These are phyloP conservation scores for Penicillium antarcticum DNA, from an alignment of 495 filamentous ascomycete genomes.

Conservation along the genomic window DNA sequence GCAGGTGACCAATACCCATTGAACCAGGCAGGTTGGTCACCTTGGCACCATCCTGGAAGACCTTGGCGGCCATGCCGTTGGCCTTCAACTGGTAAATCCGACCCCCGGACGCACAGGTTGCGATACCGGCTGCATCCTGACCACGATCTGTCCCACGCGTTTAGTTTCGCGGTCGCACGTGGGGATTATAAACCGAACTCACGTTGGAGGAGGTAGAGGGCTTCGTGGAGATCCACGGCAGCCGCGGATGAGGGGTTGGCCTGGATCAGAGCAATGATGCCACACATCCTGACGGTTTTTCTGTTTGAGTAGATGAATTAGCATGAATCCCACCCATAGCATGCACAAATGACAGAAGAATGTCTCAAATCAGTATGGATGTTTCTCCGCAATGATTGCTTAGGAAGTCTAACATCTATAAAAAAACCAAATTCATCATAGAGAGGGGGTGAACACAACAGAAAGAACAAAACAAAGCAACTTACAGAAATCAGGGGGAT, in stretches of 20 bases:
- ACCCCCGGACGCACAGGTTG: conserved; percentile 72
- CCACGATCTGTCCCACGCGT: conserved; percentile 51
- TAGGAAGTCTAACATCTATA: conserved; percentile 54
- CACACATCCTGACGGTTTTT: conserved; percentile 64
- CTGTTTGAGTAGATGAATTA: conserved; percentile 5
- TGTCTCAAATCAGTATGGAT: conserved; percentile 35
- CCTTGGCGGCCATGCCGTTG: conserved; percentile 86
- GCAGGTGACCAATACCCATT: conserved; percentile 86
- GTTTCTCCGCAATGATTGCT: conserved; percentile 41
- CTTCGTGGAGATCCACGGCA: conserved; percentile 82
- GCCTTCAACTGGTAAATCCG: conserved; percentile 88
- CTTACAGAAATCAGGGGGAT: conserved; percentile 16
- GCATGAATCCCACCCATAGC: neutral
- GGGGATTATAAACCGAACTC: conserved; percentile 20
- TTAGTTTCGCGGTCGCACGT: conserved; percentile 12
- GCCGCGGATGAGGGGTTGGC: conserved; percentile 62
- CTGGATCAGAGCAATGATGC: conserved; percentile 79
- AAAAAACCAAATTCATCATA: conserved; percentile 47
- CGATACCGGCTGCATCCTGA: conserved; percentile 89
- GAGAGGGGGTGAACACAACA: conserved; percentile 8
- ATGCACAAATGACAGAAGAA: conserved; percentile 8
- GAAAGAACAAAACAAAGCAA: neutral
- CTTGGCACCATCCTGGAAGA: conserved; percentile 75
- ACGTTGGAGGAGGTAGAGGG: conserved; percentile 81
- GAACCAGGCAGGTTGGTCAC: conserved; percentile 77